phyloP scores from a whole-genome alignment of 345 rosid species.

The Moringa oleifera region DNA sequence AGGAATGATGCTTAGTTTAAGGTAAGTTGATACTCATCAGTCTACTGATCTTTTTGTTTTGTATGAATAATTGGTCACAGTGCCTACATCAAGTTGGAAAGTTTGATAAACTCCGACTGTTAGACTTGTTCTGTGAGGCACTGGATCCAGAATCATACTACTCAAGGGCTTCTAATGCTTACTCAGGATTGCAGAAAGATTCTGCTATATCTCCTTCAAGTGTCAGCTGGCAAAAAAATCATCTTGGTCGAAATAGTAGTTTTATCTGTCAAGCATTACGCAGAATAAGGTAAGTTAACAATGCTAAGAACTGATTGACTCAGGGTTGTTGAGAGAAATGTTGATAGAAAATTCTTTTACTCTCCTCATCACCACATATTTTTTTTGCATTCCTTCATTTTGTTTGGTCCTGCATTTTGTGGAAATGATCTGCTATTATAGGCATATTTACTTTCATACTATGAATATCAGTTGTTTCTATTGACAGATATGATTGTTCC shows the following conservation, averaged over 20 bases:
- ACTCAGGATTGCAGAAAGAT: conserved; percentile 13
- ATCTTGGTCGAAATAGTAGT: conserved; percentile 23
- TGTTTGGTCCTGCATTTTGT: too few relatives aligned
- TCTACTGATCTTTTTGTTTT: conserved; percentile 14
- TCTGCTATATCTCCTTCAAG: conserved; percentile 22
- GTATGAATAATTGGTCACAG: conserved; percentile 34
- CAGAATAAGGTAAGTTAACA: conserved; percentile 75
- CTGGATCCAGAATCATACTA: conserved; percentile 61
- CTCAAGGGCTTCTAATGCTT: conserved; percentile 23
- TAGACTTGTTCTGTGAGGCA: conserved; percentile 82
- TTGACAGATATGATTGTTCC: too few relatives aligned
- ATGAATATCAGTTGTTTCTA: not conserved
- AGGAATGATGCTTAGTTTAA: conserved; percentile 8
- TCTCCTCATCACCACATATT: not conserved
- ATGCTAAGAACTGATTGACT: conserved; percentile 1
- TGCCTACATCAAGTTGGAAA: conserved; percentile 74
- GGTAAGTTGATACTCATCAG: conserved; percentile 7
- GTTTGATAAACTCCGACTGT: conserved; percentile 45
- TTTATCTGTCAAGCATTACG: conserved; percentile 40
- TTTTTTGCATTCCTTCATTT: not conserved
- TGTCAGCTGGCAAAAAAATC: conserved; percentile 16
- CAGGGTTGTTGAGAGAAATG: not conserved
- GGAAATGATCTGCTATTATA: not conserved
- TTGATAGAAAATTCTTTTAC: not conserved
- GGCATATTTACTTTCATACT: not conserved